Percentiles rank a stretch among this genome's conserved stretches.
Evolutionary conservation across 306 rosid genomes (phyloP).

Genomic region (Glycine soja): DNA sequence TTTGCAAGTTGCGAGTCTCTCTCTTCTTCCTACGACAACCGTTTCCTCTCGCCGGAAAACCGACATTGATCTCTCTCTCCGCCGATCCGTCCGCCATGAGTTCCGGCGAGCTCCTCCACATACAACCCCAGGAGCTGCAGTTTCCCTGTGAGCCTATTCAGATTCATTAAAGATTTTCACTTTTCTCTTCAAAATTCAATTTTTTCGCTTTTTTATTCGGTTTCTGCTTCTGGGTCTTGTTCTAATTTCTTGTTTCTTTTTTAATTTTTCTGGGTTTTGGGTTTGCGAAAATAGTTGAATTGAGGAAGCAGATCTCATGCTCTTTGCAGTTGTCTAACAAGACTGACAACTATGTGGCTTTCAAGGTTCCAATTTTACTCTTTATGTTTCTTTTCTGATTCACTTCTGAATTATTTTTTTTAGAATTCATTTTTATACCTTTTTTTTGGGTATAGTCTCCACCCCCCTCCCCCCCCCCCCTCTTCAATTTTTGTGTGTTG

Average conservation of each 20-base stretch:
- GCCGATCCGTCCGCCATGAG: slow-evolving; percentile 67
- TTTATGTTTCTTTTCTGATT: background rate
- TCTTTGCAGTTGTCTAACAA: slow-evolving; percentile 76
- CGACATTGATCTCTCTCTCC: slow-evolving; percentile 25
- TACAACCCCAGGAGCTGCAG: slow-evolving; percentile 87
- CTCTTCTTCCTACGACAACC: slow-evolving; percentile 26
- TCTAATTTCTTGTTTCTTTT: slow-evolving; percentile 42
- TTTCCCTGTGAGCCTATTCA: slow-evolving; percentile 67
- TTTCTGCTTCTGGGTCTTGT: slow-evolving; percentile 39
- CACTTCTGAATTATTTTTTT: background rate
- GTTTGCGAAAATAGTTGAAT: slow-evolving; percentile 61
- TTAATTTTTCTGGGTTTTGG: background rate
- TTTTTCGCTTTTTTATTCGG: slow-evolving; percentile 5
- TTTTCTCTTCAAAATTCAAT: slow-evolving; percentile 27
- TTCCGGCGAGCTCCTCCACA: slow-evolving; percentile 82
- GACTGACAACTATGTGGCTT: slow-evolving; percentile 76
- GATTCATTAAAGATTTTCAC: background rate
- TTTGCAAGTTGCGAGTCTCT: slow-evolving; percentile 34
- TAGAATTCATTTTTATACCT: background rate
- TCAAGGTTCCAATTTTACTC: slow-evolving; percentile 65
- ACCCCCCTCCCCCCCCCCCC: no score
- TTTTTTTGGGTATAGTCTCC: background rate
- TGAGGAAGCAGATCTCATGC: slow-evolving; percentile 98
- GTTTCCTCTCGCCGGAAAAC: slow-evolving; percentile 46
- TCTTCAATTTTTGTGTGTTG: background rate